These are phyloP conservation scores for Handroanthus guayacan DNA, from an alignment of 257 asterid species.

Conservation along the genomic window DNA sequence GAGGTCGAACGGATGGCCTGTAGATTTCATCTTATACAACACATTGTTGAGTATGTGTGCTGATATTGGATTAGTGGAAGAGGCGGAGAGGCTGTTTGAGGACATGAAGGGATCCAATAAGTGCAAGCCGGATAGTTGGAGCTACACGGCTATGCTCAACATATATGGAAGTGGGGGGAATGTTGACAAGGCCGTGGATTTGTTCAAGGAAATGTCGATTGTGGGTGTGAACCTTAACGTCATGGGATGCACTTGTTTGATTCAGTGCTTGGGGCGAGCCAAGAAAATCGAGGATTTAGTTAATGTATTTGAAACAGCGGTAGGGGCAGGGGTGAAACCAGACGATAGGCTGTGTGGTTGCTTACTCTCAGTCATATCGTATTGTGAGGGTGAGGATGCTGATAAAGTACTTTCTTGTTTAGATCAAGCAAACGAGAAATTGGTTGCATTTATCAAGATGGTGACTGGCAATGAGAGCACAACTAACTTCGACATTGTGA, in stretches of 20 bases:
- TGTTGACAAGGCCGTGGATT: conserved; percentile 78
- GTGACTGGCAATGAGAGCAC: conserved; percentile 44
- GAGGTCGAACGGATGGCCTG: conserved; percentile 86
- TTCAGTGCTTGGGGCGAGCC: conserved; percentile 85
- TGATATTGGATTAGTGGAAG: conserved; percentile 89
- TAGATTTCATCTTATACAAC: conserved; percentile 83
- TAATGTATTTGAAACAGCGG: conserved; percentile 58
- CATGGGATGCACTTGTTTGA: conserved; percentile 94
- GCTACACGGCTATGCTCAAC: conserved; percentile 91
- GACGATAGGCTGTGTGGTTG: conserved; percentile 93
- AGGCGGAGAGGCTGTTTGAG: conserved; percentile 73
- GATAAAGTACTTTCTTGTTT: conserved; percentile 74
- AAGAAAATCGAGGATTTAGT: conserved; percentile 78
- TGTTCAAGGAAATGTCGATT: conserved; percentile 76
- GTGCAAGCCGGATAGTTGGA: conserved; percentile 81
- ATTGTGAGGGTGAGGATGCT: conserved; percentile 66
- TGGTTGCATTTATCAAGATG: conserved; percentile 54
- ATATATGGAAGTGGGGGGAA: conserved; percentile 84
- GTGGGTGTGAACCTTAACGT: conserved; percentile 68
- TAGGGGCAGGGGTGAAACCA: conserved; percentile 72
- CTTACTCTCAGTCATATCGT: conserved; percentile 77
- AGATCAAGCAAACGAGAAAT: conserved; percentile 38
- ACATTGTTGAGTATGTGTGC: conserved; percentile 96
- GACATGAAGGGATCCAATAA: conserved; percentile 74
- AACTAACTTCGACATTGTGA: conserved; percentile 47